These are phyloP conservation scores for Populus tomentosa DNA, from an alignment of 441 rosid species.

Conservation along the genomic window DNA sequence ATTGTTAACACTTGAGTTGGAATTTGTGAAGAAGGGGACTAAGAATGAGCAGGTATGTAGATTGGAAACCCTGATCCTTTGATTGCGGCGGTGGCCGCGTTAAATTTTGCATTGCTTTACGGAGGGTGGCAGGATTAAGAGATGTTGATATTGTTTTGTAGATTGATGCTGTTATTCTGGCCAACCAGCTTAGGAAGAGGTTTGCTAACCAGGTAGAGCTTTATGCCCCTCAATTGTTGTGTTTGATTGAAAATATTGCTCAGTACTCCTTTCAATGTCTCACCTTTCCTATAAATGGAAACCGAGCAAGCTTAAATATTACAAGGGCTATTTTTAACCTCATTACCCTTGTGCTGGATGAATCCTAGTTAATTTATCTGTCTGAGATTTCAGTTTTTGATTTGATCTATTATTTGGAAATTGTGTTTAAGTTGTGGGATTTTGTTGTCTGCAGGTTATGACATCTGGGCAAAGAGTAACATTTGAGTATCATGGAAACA, in stretches of 20 bases:
- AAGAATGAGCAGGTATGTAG: conserved; percentile 68
- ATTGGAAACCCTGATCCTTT: neutral
- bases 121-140: conserved; percentile 4
- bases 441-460: conserved; percentile 63
- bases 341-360: neutral
- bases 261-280: neutral
- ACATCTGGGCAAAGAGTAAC: conserved; percentile 82
- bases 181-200: conserved; percentile 77
- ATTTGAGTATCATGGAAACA: conserved; percentile 91
- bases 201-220: conserved; percentile 63
- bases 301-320: neutral
- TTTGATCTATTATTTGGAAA: neutral
- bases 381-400: neutral
- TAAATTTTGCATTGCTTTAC: conserved; percentile 3
- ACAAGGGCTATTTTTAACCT: neutral
- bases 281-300: neutral
- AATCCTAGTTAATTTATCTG: neutral
- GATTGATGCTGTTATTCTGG: conserved; percentile 86
- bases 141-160: conserved; percentile 17
- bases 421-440: neutral
- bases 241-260: neutral
- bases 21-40: conserved; percentile 87
- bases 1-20: conserved; percentile 70
- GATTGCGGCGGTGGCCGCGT: neutral
- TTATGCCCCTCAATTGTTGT: neutral